These are phyloP conservation scores for Rhinocladiella mackenziei DNA, from an alignment of 2,329 filamentous ascomycete species.

Conservation along the genomic window DNA sequence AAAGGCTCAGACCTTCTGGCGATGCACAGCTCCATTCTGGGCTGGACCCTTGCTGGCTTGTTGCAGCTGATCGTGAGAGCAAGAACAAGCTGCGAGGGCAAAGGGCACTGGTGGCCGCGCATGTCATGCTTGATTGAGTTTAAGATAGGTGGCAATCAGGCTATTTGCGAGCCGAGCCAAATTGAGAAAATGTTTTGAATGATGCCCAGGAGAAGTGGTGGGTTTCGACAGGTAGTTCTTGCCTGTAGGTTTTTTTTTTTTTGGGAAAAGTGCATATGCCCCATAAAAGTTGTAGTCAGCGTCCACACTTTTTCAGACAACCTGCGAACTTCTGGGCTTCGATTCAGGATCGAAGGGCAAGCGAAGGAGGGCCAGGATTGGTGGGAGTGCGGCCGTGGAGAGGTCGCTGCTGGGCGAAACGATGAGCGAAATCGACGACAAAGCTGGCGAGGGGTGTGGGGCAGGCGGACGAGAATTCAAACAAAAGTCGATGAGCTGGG, in stretches of 20 bases:
- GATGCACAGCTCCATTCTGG: constrained; percentile 24
- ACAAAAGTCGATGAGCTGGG: constrained; percentile 3
- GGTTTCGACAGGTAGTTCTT: not conserved
- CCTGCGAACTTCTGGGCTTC: not conserved
- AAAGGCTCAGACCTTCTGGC: constrained; percentile 17
- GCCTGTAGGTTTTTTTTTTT: not conserved
- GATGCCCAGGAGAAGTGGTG: not conserved
- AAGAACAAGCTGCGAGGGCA: constrained; percentile 2
- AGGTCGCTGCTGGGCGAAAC: constrained; percentile 7
- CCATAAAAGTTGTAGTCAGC: not conserved
- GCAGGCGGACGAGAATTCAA: constrained; percentile 10
- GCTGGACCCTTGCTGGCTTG: constrained; percentile 20
- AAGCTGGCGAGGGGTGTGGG: constrained; percentile 20
- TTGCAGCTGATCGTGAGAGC: constrained; percentile 17
- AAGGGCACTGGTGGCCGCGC: not conserved
- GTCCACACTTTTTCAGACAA: not conserved
- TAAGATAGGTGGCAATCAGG: not conserved
- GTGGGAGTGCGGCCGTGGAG: constrained; percentile 6
- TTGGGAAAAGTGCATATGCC: not conserved
- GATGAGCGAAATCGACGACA: constrained; percentile 16
- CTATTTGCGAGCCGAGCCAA: not conserved
- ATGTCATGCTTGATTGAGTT: constrained; percentile 6
- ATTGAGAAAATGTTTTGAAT: constrained; percentile 1
- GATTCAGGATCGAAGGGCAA: constrained; percentile 5
- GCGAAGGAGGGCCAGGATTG: constrained; percentile 7